Percentiles rank a stretch among this genome's conserved stretches.
phyloP scores from a whole-genome alignment of 1,284 basidiomycete species.

The Ustilago cynodontis region DNA sequence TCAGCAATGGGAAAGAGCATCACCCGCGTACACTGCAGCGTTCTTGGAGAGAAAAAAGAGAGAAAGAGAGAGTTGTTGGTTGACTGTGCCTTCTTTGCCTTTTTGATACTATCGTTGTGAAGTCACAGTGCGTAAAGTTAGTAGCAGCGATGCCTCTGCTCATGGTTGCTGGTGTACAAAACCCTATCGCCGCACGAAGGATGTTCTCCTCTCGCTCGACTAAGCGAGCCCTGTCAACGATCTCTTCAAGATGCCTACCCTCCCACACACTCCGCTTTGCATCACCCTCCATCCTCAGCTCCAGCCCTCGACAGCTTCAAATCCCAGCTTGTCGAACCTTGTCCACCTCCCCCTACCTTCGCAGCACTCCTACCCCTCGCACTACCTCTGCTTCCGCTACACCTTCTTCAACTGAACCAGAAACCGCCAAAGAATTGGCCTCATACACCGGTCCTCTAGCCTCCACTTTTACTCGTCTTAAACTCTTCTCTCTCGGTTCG shows the following conservation, averaged over 20 bases:
- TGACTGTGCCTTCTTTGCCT: conserved; percentile 33
- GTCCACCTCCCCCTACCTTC: conserved; percentile 4
- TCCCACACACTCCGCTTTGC: not conserved
- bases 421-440: conserved; percentile 26
- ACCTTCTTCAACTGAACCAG: not conserved
- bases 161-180: not conserved
- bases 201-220: not conserved
- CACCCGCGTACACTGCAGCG: not conserved
- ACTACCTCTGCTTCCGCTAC: no score
- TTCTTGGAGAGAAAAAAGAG: no score
- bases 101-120: not conserved
- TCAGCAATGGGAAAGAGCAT: conserved; percentile 23
- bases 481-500: conserved; percentile 84
- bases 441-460: conserved; percentile 77
- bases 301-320: not conserved
- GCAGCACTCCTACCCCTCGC: not conserved
- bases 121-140: not conserved
- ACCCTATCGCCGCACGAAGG: not conserved
- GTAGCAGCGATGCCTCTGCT: not conserved
- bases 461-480: conserved; percentile 80
- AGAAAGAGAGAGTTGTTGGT: conserved; percentile 8
- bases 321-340: not conserved
- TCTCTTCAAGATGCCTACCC: not conserved
- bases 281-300: not conserved
- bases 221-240: not conserved